A percentile compares a stretch with the other conserved stretches of the same genome.
Evolutionary conservation across 495 filamentous ascomycete genomes (phyloP).

Genomic region (Patellaria atrata): DNA sequence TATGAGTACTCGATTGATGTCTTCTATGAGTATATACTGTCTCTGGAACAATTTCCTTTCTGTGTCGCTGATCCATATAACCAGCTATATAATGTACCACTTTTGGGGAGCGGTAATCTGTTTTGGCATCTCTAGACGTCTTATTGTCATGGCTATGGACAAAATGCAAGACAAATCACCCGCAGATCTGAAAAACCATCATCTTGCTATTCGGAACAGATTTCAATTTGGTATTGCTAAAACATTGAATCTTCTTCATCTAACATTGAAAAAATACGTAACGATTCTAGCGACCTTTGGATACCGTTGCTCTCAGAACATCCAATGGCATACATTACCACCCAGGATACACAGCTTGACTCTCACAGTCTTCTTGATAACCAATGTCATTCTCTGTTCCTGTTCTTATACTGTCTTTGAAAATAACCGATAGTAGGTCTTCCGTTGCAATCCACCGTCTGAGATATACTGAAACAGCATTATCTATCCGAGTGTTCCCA

Average conservation of each 20-base stretch:
- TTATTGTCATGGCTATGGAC: conserved; percentile 3
- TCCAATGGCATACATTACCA: conserved; percentile 28
- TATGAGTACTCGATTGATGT: conserved; percentile 7
- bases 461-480: background rate
- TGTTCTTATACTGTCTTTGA: conserved; percentile 27
- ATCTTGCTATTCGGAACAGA: background rate
- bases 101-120: conserved; percentile 8
- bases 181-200: too few species aligned
- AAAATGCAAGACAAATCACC: background rate
- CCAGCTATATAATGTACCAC: conserved; percentile 5
- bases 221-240: background rate
- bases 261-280: conserved; percentile 18
- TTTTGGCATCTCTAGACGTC: conserved; percentile 6
- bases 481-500: conserved; percentile 1
- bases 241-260: background rate
- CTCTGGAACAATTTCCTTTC: background rate
- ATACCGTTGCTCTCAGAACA: conserved; percentile 11
- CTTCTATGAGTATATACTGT: conserved; percentile 6
- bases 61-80: background rate
- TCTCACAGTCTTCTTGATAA: conserved; percentile 28
- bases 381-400: conserved; percentile 28
- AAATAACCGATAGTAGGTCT: conserved; percentile 12
- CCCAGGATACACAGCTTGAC: conserved; percentile 30
- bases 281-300: conserved; percentile 25
- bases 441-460: background rate